These are phyloP conservation scores for barley (Hordeum vulgare) DNA, from an alignment of 176 grass and related monocot species.

Conservation along the genomic window MorexV3_pseudomolecules_assembly NC_058519.1:177000885-177001384, in stretches of 20 bases:
- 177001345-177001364: too few relatives aligned
- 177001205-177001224: neutral
- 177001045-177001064: neutral
- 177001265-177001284: too few relatives aligned
- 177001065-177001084: neutral
- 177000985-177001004: neutral
- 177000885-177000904: too few relatives aligned
- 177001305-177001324: too few relatives aligned
- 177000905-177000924: neutral
- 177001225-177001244: neutral
- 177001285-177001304: too few relatives aligned
- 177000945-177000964: neutral
- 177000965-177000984: neutral
- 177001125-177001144: neutral
- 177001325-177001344: too few relatives aligned
- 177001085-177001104: neutral
- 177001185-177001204: neutral
- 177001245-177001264: too few relatives aligned
- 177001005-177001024: neutral
- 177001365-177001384: too few relatives aligned
- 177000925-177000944: neutral
- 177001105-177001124: neutral
- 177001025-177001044: neutral
- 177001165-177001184: neutral
- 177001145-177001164: neutral